Base-by-base conservation (phyloP, 108 stramenopile genomes). In the Tribonema minus region DNA sequence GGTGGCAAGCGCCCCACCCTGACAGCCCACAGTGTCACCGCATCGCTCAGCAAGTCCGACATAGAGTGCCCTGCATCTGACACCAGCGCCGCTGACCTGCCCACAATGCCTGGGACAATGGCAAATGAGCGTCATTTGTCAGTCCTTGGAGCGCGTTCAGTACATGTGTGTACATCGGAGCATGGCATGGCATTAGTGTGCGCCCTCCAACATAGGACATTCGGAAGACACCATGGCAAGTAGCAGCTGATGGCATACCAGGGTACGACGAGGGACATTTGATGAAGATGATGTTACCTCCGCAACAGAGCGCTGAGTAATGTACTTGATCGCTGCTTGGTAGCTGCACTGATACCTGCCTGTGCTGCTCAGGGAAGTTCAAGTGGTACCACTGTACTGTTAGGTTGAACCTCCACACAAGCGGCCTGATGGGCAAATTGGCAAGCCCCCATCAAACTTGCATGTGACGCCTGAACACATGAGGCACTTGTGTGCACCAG, bases 51-150 rank as follows among this genome's bases (percentile, higher is more conserved):
- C 37, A 98, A 80, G 85, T 98, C 97, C 35, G 86, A 87, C 30
- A 94, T 66, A 1, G 92, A 92, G 87, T 98, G 97, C 2, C 94
- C 95, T 0, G 95, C 97, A 84, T 98, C 97, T 29, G 97, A 94
- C 58, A 98, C 82, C 71, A 98, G 77, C 23, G 92, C 95, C 4
- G 90, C 81, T 0, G 92, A 92, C 81, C 92, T 89, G 68, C 92
- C 89, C 4, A 82, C 40, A 4, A 94, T 81, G 25, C 96, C 96
- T 32, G 92, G 90, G 35, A 75, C 64, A 15, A 75, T 35, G 64
- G 64, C 41, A 25, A 31, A 23, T 29, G n/a, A 27, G 29, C 15
- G 0, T 29, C 1, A n/a, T 54, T 54, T 54, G 46, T 54, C n/a
- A n/a, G 1, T 1, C 20, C 6, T 28, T 60, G 27, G n/a, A n/a